phyloP scores from a whole-genome alignment of 345 rosid species.

The thale cress (Arabidopsis thaliana) region DNA sequence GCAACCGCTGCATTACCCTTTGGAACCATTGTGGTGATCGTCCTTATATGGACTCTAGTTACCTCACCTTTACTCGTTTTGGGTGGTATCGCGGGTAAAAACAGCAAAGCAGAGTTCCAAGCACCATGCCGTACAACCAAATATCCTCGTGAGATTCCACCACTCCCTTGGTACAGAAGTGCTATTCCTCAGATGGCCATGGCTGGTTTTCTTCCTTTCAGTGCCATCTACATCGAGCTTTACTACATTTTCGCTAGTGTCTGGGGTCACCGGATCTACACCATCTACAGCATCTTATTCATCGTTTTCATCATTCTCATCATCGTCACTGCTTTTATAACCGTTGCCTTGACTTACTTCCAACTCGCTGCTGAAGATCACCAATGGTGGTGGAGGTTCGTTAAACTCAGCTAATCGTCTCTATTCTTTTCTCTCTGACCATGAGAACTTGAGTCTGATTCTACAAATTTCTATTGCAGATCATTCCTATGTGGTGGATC shows the following conservation, averaged over 20 bases:
- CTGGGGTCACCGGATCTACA: conserved; percentile 90
- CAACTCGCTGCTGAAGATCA: conserved; percentile 96
- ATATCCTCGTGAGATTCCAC: conserved; percentile 81
- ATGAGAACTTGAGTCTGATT: conserved; percentile 5
- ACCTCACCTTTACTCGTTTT: conserved; percentile 79
- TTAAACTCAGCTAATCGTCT: background rate
- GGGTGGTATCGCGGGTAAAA: conserved; percentile 90
- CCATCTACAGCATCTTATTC: conserved; percentile 82
- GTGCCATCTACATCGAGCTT: conserved; percentile 88
- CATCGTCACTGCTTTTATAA: conserved; percentile 89
- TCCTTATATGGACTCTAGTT: conserved; percentile 78
- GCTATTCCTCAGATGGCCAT: conserved; percentile 90
- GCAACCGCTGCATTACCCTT: conserved; percentile 85
- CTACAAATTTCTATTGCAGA: conserved; percentile 42
- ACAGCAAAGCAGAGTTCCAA: conserved; percentile 84
- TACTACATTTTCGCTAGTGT: conserved; percentile 89
- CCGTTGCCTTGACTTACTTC: conserved; percentile 91
- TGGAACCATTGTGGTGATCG: conserved; percentile 80
- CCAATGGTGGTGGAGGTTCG: conserved; percentile 95
- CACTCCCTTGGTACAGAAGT: conserved; percentile 78
- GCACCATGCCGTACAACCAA: conserved; percentile 89
- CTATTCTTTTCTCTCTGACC: background rate
- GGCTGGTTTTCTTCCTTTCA: conserved; percentile 85
- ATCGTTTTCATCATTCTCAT: conserved; percentile 81
- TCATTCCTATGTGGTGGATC: conserved; percentile 84